phyloP scores from a whole-genome alignment of 2,329 filamentous ascomycete species.

The Fusarium dimerum region DNA sequence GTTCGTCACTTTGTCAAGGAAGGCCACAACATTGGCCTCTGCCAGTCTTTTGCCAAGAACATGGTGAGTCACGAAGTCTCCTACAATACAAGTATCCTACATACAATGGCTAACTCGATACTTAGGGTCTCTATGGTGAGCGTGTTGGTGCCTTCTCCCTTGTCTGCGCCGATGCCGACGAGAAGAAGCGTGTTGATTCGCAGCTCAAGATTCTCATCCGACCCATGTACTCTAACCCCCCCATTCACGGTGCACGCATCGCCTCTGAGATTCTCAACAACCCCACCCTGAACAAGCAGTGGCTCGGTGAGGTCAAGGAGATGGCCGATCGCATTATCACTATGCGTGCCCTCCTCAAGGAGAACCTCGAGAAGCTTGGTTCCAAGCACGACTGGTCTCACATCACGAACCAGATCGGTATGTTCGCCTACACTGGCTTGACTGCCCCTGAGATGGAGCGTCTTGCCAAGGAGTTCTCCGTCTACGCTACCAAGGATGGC shows the following conservation, averaged over 20 bases:
- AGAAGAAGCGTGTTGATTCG: conserved; percentile 94
- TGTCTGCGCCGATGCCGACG: conserved; percentile 79
- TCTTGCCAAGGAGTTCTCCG: conserved; percentile 92
- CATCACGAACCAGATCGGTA: conserved; percentile 98
- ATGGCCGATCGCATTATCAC: conserved; percentile 99
- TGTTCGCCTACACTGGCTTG: conserved; percentile 98
- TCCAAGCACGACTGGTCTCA: conserved; percentile 98
- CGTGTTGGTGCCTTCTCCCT: conserved; percentile 96
- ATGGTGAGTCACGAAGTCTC: conserved; percentile 62
- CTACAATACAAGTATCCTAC: not conserved
- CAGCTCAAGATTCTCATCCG: conserved; percentile 98
- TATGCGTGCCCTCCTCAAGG: conserved; percentile 93
- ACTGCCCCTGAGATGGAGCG: conserved; percentile 87
- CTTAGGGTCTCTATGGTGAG: conserved; percentile 92
- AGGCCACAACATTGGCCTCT: conserved; percentile 84
- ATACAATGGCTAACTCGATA: conserved; percentile 7
- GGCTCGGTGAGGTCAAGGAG: conserved; percentile 93
- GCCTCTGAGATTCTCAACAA: conserved; percentile 91
- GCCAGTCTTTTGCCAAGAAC: conserved; percentile 98
- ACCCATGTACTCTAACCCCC: conserved; percentile 97
- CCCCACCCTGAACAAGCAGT: conserved; percentile 82
- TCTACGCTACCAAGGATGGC: conserved; percentile 94
- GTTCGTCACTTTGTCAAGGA: conserved; percentile 90
- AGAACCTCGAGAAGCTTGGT: conserved; percentile 91
- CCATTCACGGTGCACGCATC: conserved; percentile 92